Base-by-base conservation (phyloP, 257 asterid species). In the Fraxinus excelsior region DNA sequence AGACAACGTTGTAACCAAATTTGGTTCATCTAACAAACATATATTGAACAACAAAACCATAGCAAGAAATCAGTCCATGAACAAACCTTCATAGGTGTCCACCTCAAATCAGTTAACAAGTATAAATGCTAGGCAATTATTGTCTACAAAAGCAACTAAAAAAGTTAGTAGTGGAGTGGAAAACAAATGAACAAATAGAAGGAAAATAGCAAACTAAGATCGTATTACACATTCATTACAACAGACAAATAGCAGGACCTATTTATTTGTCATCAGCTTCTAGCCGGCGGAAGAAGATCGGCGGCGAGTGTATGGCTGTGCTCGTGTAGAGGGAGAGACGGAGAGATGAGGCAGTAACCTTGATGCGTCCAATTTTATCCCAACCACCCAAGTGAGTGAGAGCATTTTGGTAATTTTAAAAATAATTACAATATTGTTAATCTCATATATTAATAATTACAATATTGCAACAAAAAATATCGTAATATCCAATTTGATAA, bases 61-160 rank as follows among this genome's bases (percentile, higher is more conserved):
- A 74, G 76, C 6, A 25, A 68, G 31, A 46, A 67, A 0, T 28
- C 2, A 28, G 26, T 76, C 26, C 62, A 37, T 13, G 25, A 70
- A 42, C 4, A 12, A 42, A 70, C 76, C 87, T 85, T 86, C 90
- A 83, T 85, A 56, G 91, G 84, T 80, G 95, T 92, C 95, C 88
- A 84, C 76, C 83, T 79, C 79, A 75, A 65, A n/a, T 40, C 49
- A 72, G 68, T 46, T 81, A 72, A 70, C 72, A 72, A 79, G 74
- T 73, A 60, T 70, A 71, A 67, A 70, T 75, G 72, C 35, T 68
- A 73, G 21, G 64, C 76, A 72, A 31, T 46, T 58, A 40, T 53
- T 69, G 76, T 76, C 88, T 83, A 82, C 68, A 76, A 60, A 74
- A 72, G 11, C 58, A 44, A 70, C 71, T 71, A 23, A 7, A 58